Conservation (phyloP, 225 moss, liverwort and hornwort genomes). For the Pseudoscleropodium purum region DNA sequence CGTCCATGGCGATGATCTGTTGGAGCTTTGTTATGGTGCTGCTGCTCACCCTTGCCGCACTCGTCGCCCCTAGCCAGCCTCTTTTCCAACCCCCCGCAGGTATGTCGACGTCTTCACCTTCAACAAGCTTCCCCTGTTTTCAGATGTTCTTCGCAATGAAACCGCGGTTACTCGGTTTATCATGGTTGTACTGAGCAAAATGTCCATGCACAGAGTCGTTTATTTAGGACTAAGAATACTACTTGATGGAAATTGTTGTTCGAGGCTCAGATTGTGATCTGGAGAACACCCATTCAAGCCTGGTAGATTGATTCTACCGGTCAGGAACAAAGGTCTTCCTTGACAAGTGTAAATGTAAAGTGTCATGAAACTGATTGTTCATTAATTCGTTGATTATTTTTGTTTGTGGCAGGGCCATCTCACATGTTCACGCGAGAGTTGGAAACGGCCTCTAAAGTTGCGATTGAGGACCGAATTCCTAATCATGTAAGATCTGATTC, state of each 20-base stretch:
- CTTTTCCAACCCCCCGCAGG: slow-evolving; percentile 33
- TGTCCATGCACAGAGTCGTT: not conserved
- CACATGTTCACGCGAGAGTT: not conserved
- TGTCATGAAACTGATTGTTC: not conserved
- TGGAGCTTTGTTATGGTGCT: slow-evolving; percentile 36
- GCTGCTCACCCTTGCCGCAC: slow-evolving; percentile 22
- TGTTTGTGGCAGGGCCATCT: slow-evolving; percentile 2
- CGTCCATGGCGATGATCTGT: slow-evolving; percentile 31
- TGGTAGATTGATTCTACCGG: not conserved
- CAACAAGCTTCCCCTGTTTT: not conserved
- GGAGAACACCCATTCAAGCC: not conserved
- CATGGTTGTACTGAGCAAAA: not conserved
- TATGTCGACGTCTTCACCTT: not conserved
- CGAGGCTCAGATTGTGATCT: not conserved
- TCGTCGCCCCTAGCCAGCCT: slow-evolving; percentile 31
- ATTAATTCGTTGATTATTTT: not conserved
- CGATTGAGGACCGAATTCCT: slow-evolving; percentile 9
- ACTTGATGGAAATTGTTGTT: not conserved
- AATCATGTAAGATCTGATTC: slow-evolving; percentile 2
- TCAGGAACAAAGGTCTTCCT: not conserved
- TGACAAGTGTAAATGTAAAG: not conserved
- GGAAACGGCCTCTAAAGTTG: slow-evolving; percentile 4
- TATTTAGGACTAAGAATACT: not conserved
- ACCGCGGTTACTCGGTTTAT: not conserved
- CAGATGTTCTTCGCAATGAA: not conserved